Evolutionary conservation across 2,329 filamentous ascomycete species (phyloP), one percentile per base, ranked within the genome.

Genomic region (Grosmannia penicillata): DNA sequence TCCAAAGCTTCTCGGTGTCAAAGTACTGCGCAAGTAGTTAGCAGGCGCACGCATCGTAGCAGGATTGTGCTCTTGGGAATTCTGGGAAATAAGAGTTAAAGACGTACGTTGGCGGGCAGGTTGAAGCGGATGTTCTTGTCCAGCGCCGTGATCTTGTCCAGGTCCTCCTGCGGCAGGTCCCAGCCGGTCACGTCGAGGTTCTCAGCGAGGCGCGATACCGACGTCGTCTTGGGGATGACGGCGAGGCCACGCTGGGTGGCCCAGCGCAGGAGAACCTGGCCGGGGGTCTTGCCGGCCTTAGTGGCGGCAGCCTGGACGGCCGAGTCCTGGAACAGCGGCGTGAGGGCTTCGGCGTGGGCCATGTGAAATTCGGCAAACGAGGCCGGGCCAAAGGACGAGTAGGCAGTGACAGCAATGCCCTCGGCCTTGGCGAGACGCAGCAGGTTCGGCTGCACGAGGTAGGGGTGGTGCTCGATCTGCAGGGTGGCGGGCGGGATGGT

Each of bases 381-480:
- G 53, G 81, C 70, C 21, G 83, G 82, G 28, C 84, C 84, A 53
- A 91, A 89, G 35, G 79, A 83, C 18, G 79, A 86, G 68, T 91
- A 93, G 36, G 82, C 84, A 4, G 83, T 91, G 41, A 93, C 70
- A 48, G 68, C 66, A 50, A 93, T 78, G 43, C 75, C 73, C 61
- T 85, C 70, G 38, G 64, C 61, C 63, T 80, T 68, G 50, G 78
- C 79, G 37, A 84, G 73, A 51, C 73, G 63, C 51, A 91, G 57
- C 37, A 93, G 72, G 38, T 75, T 69, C 43, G 66, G 59, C 68
- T 93, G 84, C 44, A 82, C 78, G 42, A 89, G 73, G 70, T 87
- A 91, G 21, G 84, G 84, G 69, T 93, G 85, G 65, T 89, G 82
- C 68, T 93, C 84, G 58, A 93, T 78, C 68, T 93, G 85, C 43